Evolutionary conservation across 2,329 filamentous ascomycete species (phyloP), one percentile per base, ranked within the genome.

Genomic region (Aphanoascus verrucosus): DNA sequence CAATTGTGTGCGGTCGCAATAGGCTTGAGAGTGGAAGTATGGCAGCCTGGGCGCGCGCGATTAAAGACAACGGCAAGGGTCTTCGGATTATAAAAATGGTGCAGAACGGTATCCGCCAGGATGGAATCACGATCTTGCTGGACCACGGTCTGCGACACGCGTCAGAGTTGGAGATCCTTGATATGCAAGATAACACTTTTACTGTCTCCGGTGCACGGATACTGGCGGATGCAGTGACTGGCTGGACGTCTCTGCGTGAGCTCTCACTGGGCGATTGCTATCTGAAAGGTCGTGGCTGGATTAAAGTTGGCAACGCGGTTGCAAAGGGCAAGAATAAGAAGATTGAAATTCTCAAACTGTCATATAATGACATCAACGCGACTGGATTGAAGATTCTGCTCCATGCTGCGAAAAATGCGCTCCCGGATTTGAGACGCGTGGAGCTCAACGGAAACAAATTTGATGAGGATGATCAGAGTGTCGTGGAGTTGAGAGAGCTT

Each of bases 361-460:
- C 96, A 67, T 97, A 86, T 77, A 97, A 97, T 72, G 93, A 98
- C 60, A 93, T 98, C 65, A 89, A 86, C 40, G 76, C 83, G 0
- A 78, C 82, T 54, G 86, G 85, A 15, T 70, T 97, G 48, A 83
- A 86, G 65, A 79, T 77, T 2, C 76, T 98, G 52, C 79, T 84
- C 2, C 73, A 79, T 17, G 87, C 86, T 2, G 82, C 82, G 3
- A 81, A 81, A 62, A 73, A 78, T 7, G 76, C 77, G 1, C 77
- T 98, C 7, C 89, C 88, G 1, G 79, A 79, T 11, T 74, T 98
- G 60, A 85, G 84, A 72, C 84, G 90, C 63, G 81, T 98, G 48
- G 93, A 97, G 72, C 74, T 98, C 60, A 97, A 98, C 67, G 93
- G 93, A 49, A 98, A 98, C 75, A 93, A 88, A 66, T 95, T 98